A percentile compares a stretch with the other conserved stretches of the same genome.
phyloP scores from a whole-genome alignment of 176 grass and related monocot species.

The Eragrostis curvula region DNA sequence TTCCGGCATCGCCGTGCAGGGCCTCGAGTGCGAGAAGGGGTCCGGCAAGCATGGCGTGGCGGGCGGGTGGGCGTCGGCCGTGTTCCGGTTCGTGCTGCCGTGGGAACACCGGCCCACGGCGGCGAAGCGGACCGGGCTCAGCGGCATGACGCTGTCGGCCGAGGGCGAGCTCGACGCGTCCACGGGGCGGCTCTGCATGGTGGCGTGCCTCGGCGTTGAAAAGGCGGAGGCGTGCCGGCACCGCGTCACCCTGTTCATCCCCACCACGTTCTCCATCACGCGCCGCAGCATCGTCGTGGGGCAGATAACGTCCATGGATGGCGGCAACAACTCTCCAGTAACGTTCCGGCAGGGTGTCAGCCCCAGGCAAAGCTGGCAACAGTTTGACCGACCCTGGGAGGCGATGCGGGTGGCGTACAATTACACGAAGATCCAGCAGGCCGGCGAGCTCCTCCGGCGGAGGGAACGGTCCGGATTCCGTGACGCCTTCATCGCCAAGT shows the following conservation, averaged over 20 bases:
- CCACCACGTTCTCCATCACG: conserved; percentile 56
- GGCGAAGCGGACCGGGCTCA: conserved; percentile 55
- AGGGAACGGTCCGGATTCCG: conserved; percentile 62
- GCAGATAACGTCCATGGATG: conserved; percentile 51
- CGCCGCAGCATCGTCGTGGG: conserved; percentile 62
- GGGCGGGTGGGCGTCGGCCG: conserved; percentile 63
- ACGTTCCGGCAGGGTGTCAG: conserved; percentile 5
- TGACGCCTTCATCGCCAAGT: conserved; percentile 62
- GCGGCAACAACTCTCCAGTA: background rate
- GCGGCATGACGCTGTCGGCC: conserved; percentile 59
- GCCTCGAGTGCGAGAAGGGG: conserved; percentile 56
- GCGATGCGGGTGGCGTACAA: conserved; percentile 44
- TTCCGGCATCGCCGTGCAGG: conserved; percentile 58
- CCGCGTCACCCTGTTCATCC: conserved; percentile 72
- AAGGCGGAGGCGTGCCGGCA: conserved; percentile 37
- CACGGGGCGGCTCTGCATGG: conserved; percentile 83
- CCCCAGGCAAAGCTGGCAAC: conserved; percentile 54
- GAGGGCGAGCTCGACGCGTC: conserved; percentile 72
- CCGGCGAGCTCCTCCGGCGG: conserved; percentile 54
- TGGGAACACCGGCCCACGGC: conserved; percentile 57
- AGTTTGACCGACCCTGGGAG: conserved; percentile 36
- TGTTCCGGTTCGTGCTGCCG: conserved; percentile 60
- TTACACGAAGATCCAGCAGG: conserved; percentile 60
- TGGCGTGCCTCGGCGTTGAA: conserved; percentile 65
- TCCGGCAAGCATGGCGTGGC: conserved; percentile 29